phyloP scores from a whole-genome alignment of 305 asterid genomes.

The Fraxinus greggii region DNA sequence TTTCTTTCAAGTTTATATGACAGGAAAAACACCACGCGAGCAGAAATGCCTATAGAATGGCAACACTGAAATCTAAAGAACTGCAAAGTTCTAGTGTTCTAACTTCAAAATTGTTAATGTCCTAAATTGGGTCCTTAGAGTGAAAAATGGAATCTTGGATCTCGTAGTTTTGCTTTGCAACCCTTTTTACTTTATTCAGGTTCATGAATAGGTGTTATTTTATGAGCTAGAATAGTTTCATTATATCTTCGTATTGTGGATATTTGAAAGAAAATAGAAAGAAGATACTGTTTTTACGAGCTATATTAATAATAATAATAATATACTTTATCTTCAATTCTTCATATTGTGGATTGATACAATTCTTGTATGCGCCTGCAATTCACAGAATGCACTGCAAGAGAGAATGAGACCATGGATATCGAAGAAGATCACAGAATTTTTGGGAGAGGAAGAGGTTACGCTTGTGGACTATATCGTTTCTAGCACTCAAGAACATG shows the following conservation, averaged over 20 bases:
- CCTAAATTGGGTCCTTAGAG: background rate
- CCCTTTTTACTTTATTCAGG: background rate
- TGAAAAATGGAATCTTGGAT: background rate
- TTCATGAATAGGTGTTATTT: background rate
- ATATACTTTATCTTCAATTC: background rate
- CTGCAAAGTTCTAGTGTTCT: background rate
- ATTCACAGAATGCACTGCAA: constrained; percentile 70
- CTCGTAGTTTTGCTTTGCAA: background rate
- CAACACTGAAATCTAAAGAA: background rate
- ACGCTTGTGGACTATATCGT: constrained; percentile 88
- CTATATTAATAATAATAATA: background rate
- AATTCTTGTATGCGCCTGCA: constrained; percentile 6
- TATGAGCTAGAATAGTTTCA: background rate
- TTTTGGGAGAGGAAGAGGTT: constrained; percentile 91
- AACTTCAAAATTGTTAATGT: background rate
- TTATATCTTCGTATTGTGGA: constrained; percentile 6
- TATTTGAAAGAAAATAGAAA: background rate
- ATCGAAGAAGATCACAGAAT: constrained; percentile 89
- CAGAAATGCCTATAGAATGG: background rate
- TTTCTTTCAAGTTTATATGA: background rate
- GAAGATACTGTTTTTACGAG: background rate
- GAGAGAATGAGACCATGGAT: constrained; percentile 95
- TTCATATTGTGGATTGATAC: background rate
- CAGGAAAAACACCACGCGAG: background rate
- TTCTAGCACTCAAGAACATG: constrained; percentile 92